A percentile compares a stretch with the other conserved stretches of the same genome.
These are phyloP conservation scores for Podaxis mareebaensis DNA, from an alignment of 768 basidiomycete genomes.

Conservation along the genomic window DNA sequence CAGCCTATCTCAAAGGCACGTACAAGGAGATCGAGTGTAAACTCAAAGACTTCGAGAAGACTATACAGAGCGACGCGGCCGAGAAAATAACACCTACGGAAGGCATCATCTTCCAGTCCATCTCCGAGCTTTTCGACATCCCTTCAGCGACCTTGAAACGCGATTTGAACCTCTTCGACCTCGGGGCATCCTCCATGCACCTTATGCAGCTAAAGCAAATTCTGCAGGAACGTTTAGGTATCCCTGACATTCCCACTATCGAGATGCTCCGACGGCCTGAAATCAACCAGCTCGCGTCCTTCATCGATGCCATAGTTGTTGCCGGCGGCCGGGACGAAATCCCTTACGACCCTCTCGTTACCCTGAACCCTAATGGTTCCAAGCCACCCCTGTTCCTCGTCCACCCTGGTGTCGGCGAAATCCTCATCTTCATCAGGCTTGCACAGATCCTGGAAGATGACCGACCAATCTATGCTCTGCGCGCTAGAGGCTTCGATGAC, in stretches of 20 bases:
- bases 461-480: constrained; percentile 8
- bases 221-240: constrained; percentile 9
- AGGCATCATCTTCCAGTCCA: constrained; percentile 1
- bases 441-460: constrained; percentile 8
- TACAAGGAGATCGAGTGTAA: constrained; percentile 5
- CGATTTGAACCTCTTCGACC: constrained; percentile 9
- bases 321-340: not conserved
- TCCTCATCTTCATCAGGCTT: constrained; percentile 10
- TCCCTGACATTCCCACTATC: constrained; percentile 9
- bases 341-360: constrained; percentile 12
- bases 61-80: not conserved
- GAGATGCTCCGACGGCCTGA: constrained; percentile 13
- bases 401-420: constrained; percentile 13
- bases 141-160: not conserved
- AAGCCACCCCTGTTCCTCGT: constrained; percentile 13
- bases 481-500: constrained; percentile 11
- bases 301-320: not conserved
- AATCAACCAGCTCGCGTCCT: constrained; percentile 1
- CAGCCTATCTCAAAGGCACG: constrained; percentile 7
- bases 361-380: constrained; percentile 3
- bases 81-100: not conserved
- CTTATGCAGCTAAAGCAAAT: constrained; percentile 9
- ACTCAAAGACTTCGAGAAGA: not conserved
- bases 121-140: constrained; percentile 8
- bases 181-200: constrained; percentile 14